These are phyloP conservation scores for Micractinium sp. DNA, from an alignment of 139 green algal genomes.

Conservation along the genomic window DNA sequence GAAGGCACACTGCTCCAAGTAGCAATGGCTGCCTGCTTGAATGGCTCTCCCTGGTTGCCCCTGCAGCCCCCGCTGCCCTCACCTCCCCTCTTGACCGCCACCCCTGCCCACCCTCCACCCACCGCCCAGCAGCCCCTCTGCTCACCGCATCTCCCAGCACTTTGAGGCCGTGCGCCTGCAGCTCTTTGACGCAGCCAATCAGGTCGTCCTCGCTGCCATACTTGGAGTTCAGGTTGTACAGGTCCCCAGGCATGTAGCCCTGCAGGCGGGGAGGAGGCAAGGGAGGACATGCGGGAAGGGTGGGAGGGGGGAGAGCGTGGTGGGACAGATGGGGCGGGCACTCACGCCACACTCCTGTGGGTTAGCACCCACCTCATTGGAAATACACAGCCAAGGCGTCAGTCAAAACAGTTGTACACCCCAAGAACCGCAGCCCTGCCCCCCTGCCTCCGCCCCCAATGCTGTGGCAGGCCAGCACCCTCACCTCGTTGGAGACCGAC, in stretches of 20 bases:
- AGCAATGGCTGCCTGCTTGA: not conserved
- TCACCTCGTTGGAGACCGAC: slow-evolving; percentile 87
- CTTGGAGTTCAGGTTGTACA: slow-evolving; percentile 80
- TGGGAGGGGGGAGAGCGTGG: not conserved
- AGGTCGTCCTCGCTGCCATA: slow-evolving; percentile 81
- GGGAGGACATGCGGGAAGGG: not conserved
- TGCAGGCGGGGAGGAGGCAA: not conserved
- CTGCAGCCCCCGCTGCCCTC: not conserved
- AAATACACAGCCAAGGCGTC: too few species aligned
- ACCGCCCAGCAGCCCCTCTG: not conserved
- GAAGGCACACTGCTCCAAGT: not conserved
- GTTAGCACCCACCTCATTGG: too few species aligned
- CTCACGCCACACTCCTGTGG: too few species aligned
- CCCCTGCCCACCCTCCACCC: not conserved
- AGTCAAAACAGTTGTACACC: not conserved
- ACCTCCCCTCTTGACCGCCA: not conserved
- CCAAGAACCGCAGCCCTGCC: not conserved
- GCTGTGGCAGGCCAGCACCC: too few species aligned
- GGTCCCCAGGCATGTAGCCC: slow-evolving; percentile 59
- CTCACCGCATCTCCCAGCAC: slow-evolving; percentile 86
- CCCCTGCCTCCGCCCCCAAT: too few species aligned
- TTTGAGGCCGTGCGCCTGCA: slow-evolving; percentile 79
- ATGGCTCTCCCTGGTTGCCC: not conserved
- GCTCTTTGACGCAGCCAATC: slow-evolving; percentile 45
- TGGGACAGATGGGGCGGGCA: too few species aligned